These are phyloP conservation scores for Blastomyces emzantsi DNA, from an alignment of 2,329 filamentous ascomycete genomes.

Conservation along the genomic window DNA sequence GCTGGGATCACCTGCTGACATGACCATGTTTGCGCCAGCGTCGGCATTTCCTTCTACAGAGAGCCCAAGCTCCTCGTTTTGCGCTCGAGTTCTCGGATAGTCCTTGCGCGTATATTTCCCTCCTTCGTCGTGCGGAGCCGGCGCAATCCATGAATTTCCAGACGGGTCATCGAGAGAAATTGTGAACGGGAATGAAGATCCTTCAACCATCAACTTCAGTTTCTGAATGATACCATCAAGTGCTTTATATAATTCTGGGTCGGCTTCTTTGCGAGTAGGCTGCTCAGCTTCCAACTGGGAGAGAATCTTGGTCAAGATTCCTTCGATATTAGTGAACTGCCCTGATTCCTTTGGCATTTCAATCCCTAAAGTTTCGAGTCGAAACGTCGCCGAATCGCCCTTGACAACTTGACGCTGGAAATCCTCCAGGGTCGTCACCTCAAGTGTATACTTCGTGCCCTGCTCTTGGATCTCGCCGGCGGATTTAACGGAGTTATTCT, in stretches of 20 bases:
- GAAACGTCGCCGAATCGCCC: conserved; percentile 75
- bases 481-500: conserved; percentile 89
- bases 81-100: conserved; percentile 70
- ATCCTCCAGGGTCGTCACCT: conserved; percentile 62
- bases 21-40: conserved; percentile 20
- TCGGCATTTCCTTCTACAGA: conserved; percentile 34
- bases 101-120: conserved; percentile 84
- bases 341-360: conserved; percentile 88
- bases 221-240: conserved; percentile 66
- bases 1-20: conserved; percentile 47
- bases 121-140: conserved; percentile 63
- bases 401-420: conserved; percentile 85
- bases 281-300: conserved; percentile 77
- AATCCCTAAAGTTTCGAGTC: conserved; percentile 82
- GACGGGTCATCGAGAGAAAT: conserved; percentile 82
- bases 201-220: conserved; percentile 66
- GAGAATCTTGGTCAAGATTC: conserved; percentile 67
- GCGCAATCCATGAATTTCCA: conserved; percentile 95
- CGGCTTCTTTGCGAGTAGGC: conserved; percentile 65
- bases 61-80: conserved; percentile 79
- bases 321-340: conserved; percentile 89
- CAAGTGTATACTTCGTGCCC: conserved; percentile 74
- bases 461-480: conserved; percentile 87
- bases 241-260: conserved; percentile 70
- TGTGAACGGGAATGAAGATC: conserved; percentile 76